phyloP scores from a whole-genome alignment of 768 basidiomycete genomes.

The Boletus reticulatus region DNA sequence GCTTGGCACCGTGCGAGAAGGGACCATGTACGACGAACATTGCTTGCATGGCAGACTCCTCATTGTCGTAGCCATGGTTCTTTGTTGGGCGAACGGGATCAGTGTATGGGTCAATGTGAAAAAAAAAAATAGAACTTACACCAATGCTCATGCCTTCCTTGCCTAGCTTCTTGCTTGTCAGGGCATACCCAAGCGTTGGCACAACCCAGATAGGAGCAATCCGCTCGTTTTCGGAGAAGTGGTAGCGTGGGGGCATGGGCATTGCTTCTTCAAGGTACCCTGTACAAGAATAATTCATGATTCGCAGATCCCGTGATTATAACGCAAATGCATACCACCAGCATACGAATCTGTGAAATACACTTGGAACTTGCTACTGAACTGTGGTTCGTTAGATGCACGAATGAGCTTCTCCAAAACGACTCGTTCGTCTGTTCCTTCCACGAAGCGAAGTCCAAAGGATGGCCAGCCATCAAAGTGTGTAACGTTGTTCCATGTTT shows the following conservation, averaged over 20 bases:
- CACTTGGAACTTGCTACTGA: conserved; percentile 66
- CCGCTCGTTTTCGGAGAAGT: conserved; percentile 69
- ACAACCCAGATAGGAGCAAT: conserved; percentile 88
- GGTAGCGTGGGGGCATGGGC: conserved; percentile 74
- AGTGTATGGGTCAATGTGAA: not conserved
- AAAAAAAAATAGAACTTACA: conserved; percentile 41
- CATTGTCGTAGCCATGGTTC: conserved; percentile 92
- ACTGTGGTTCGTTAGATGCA: conserved; percentile 41
- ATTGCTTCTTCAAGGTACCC: conserved; percentile 13
- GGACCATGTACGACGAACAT: conserved; percentile 93
- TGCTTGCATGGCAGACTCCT: conserved; percentile 74
- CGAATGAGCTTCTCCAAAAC: conserved; percentile 53
- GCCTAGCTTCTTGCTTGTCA: conserved; percentile 66
- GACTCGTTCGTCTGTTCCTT: conserved; percentile 52
- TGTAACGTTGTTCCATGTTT: conserved; percentile 26
- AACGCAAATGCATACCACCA: conserved; percentile 11
- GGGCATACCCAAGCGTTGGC: conserved; percentile 75
- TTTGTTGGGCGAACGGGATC: conserved; percentile 27
- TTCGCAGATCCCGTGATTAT: not conserved
- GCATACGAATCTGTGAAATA: conserved; percentile 24
- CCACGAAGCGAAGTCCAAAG: conserved; percentile 76
- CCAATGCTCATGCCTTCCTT: conserved; percentile 69
- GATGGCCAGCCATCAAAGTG: conserved; percentile 90
- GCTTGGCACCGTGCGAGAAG: conserved; percentile 69
- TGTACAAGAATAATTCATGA: not conserved